Evolutionary conservation across 768 basidiomycete genomes (phyloP), one percentile per base, ranked within the genome.

Genomic region (Termitomyces sp.): DNA sequence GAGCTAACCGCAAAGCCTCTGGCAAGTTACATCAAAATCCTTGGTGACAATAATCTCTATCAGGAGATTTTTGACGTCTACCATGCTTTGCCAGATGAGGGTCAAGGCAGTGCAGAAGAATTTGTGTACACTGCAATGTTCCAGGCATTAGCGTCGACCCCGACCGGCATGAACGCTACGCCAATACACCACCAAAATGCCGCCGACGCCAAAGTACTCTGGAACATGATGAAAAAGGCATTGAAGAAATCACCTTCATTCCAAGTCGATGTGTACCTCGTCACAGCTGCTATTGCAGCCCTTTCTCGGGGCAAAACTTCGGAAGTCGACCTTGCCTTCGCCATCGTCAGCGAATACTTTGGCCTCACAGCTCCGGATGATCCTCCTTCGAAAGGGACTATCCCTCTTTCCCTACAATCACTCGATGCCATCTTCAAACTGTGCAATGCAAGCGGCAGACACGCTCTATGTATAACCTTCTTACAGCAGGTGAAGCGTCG

Each of bases 21-120:
- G 42, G 79, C 78, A 35, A 66, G 75, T 43, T 94, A 92, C 66
- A 80, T 93, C 45, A 80, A 77, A 53, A 78, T 91, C 38, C 80
- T 93, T 7, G 86, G 83, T 50, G 77, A 77, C 35, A 78, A 82
- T 7, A 79, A 80, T 14, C 70, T 79, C 10, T 80, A 85, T 57
- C 84, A 90, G 60, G 81, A 81, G 56, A 79, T 91, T 16, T 89
- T 90, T 61, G 89, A 92, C 58, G 82, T 92, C 48, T 92, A 85
- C 71, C 82, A 89, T 60, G 76, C 77, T 14, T 70, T 93, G 67
- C 84, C 86, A 54, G 65, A 77, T n/a, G 77, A 82, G 3, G 89
- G 89, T 8, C 81, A 80, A 3, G 65, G 85, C n/a, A 75, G 83
- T 0, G 82, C 90, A 4, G 75, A 86, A 61, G 75, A 77, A 50